Evolutionary conservation across 768 basidiomycete genomes (phyloP).

Genomic region (Hygrophoropsis aurantiaca): DNA sequence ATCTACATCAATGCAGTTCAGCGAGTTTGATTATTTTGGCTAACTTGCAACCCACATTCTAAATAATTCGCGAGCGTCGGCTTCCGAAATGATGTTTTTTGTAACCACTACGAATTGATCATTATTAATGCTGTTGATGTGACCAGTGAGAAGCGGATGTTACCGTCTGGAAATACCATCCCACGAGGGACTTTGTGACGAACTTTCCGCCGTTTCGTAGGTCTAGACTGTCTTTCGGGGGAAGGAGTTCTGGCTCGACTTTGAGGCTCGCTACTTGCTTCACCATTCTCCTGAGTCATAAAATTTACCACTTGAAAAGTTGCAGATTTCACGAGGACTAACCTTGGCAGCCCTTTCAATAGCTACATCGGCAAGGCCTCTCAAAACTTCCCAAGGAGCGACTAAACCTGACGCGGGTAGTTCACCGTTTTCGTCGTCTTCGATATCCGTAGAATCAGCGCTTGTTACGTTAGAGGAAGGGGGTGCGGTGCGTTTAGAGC

Average conservation of each 20-base stretch:
- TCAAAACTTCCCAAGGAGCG: constrained; percentile 84
- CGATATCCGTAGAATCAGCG: constrained; percentile 81
- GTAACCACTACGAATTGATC: constrained; percentile 62
- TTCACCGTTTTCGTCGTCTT: constrained; percentile 80
- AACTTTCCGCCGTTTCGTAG: constrained; percentile 70
- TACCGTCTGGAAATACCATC: constrained; percentile 79
- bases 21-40: constrained; percentile 7
- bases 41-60: constrained; percentile 52
- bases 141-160: constrained; percentile 2
- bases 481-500: constrained; percentile 60
- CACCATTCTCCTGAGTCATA: constrained; percentile 66
- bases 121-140: constrained; percentile 6
- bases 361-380: constrained; percentile 80
- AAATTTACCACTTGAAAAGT: constrained; percentile 12
- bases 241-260: constrained; percentile 75
- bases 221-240: constrained; percentile 67
- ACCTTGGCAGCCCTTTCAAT: constrained; percentile 79
- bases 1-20: constrained; percentile 46
- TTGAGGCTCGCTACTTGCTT: constrained; percentile 65
- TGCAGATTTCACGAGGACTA: constrained; percentile 17
- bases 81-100: constrained; percentile 76
- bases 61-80: constrained; percentile 84
- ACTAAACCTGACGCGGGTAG: constrained; percentile 79
- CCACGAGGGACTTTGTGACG: constrained; percentile 58
- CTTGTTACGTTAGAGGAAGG: constrained; percentile 69